These are phyloP conservation scores for Litsea cubeba DNA, from an alignment of 164 flowering plant species.

Conservation along the genomic window DNA sequence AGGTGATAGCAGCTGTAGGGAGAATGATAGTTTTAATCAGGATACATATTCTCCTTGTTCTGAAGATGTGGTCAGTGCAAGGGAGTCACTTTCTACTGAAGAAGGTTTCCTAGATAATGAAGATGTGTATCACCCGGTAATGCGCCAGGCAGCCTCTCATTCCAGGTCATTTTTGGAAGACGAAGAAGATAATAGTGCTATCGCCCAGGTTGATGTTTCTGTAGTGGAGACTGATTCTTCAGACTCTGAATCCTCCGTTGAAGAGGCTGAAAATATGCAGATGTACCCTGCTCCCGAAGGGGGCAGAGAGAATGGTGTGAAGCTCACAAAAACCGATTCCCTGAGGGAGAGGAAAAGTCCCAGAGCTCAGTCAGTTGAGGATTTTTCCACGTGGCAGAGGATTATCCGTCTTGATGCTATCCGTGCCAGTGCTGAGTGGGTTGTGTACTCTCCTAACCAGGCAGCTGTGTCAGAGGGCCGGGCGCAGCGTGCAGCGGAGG, in stretches of 20 bases:
- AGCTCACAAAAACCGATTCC: slow-evolving; percentile 22
- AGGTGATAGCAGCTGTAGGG: slow-evolving; percentile 17
- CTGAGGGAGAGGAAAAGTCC: slow-evolving; percentile 21
- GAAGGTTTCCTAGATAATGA: slow-evolving; percentile 33
- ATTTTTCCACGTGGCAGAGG: slow-evolving; percentile 87
- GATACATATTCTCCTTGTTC: slow-evolving; percentile 38
- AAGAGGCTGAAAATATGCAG: slow-evolving; percentile 10
- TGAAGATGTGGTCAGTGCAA: slow-evolving; percentile 81
- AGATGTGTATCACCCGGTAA: slow-evolving; percentile 19
- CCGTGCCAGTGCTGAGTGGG: slow-evolving; percentile 83
- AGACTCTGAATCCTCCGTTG: slow-evolving; percentile 16
- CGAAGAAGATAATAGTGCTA: slow-evolving; percentile 22
- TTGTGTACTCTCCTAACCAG: slow-evolving; percentile 49
- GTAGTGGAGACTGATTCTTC: slow-evolving; percentile 22
- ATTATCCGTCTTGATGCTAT: slow-evolving; percentile 91
- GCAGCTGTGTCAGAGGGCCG: slow-evolving; percentile 57
- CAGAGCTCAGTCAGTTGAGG: slow-evolving; percentile 39
- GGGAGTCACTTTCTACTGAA: slow-evolving; percentile 80
- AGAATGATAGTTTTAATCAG: slow-evolving; percentile 20
- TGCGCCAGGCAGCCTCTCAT: neutral
- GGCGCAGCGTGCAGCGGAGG: slow-evolving; percentile 65
- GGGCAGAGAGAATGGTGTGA: slow-evolving; percentile 26
- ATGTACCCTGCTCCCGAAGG: slow-evolving; percentile 14
- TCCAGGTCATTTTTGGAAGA: slow-evolving; percentile 27
- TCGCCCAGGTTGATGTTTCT: slow-evolving; percentile 10